Evolutionary conservation across 73 alveolate species (phyloP).

Genomic region (Breviolum minutum): DNA sequence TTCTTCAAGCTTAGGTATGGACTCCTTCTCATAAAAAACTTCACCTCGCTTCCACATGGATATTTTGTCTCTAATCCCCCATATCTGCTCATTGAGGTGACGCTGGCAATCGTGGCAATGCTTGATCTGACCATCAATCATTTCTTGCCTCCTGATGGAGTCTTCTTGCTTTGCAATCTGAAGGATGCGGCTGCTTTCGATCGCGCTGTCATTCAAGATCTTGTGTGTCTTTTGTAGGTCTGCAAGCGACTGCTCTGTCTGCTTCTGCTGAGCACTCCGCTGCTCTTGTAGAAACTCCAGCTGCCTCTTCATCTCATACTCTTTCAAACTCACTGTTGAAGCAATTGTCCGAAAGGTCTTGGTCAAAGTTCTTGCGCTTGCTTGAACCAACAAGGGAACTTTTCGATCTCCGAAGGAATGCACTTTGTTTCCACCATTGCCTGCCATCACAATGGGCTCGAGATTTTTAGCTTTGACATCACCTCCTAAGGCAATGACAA

Average conservation of each 20-base stretch:
- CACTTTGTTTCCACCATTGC: not conserved
- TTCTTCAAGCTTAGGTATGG: not conserved
- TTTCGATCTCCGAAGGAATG: not conserved
- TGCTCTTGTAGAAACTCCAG: not conserved
- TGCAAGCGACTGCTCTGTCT: not conserved
- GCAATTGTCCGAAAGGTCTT: slow-evolving; percentile 9
- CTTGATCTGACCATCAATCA: not conserved
- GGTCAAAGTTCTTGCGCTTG: not conserved
- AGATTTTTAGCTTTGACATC: not conserved
- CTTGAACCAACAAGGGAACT: not conserved
- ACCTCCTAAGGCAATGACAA: not conserved
- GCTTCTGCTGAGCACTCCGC: not conserved
- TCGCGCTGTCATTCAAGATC: slow-evolving; percentile 1
- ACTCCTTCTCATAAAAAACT: not conserved
- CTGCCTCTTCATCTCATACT: not conserved
- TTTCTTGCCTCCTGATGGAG: not conserved
- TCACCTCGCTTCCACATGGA: not conserved
- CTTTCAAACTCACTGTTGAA: slow-evolving; percentile 1
- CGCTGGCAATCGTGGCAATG: not conserved
- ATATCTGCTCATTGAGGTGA: no score
- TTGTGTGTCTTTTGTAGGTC: not conserved
- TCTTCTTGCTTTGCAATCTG: not conserved
- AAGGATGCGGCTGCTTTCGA: not conserved
- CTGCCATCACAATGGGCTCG: slow-evolving; percentile 35
- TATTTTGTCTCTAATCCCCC: not conserved